phyloP scores from a whole-genome alignment of 306 rosid genomes.

The Dalbergia cochinchinensis region DNA sequence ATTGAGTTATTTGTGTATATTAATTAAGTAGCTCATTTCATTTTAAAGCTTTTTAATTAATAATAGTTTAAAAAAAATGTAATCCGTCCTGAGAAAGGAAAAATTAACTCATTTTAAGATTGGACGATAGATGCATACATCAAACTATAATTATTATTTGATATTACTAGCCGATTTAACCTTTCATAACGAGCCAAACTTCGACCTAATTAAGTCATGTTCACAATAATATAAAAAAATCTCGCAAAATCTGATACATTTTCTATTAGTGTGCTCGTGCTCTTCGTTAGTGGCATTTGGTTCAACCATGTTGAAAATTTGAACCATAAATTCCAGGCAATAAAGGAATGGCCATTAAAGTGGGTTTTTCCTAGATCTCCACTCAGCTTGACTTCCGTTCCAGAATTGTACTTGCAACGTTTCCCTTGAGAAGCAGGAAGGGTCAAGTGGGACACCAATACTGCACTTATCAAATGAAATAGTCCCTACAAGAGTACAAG shows the following conservation, averaged over 20 bases:
- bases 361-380: conserved; percentile 63
- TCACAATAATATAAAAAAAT: neutral
- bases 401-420: conserved; percentile 22
- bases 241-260: neutral
- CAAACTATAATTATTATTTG: neutral
- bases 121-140: neutral
- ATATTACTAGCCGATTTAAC: neutral
- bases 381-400: conserved; percentile 43
- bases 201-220: neutral
- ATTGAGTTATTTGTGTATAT: too few species aligned
- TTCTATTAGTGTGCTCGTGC: neutral
- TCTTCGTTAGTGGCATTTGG: conserved; percentile 45
- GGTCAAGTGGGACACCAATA: conserved; percentile 42
- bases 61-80: too few species aligned
- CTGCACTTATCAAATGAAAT: conserved; percentile 44
- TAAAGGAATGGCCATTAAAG: conserved; percentile 47
- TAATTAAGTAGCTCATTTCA: neutral
- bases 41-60: too few species aligned
- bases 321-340: conserved; percentile 11
- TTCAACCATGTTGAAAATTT: neutral
- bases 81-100: neutral
- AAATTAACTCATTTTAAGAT: too few species aligned
- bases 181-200: neutral
- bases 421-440: conserved; percentile 54
- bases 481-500: conserved; percentile 1